Percentiles rank a stretch among this genome's conserved stretches.
These are phyloP conservation scores for Willaertia magna DNA, from an alignment of 208 protist species.

Conservation along the genomic window DNA sequence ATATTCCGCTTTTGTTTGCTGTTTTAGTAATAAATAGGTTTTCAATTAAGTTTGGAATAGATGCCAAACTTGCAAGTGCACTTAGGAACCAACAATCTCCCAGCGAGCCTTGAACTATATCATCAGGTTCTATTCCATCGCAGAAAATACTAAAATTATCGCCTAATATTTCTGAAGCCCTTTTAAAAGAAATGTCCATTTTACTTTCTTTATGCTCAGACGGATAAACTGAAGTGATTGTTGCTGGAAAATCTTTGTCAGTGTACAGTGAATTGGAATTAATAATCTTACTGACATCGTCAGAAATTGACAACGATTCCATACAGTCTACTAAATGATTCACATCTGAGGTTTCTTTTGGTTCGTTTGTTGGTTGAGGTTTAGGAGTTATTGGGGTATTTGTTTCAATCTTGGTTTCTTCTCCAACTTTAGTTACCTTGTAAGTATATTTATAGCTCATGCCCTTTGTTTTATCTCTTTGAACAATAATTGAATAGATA, in stretches of 20 bases:
- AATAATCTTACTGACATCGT: neutral
- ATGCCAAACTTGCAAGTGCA: neutral
- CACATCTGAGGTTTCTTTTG: neutral
- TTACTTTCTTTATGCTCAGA: neutral
- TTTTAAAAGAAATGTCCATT: neutral
- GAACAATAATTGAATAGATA: neutral
- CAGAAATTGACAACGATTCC: neutral
- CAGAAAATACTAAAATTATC: neutral
- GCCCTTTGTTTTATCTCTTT: neutral
- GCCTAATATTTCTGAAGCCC: neutral
- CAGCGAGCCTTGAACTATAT: neutral
- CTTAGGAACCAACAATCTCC: neutral
- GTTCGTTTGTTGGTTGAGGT: neutral
- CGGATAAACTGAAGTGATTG: neutral
- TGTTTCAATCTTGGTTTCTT: neutral
- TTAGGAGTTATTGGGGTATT: neutral
- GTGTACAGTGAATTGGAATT: neutral
- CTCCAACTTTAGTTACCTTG: neutral
- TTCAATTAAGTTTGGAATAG: neutral
- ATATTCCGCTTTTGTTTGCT: neutral
- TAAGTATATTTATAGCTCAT: neutral
- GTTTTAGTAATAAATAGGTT: neutral
- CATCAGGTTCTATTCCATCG: neutral
- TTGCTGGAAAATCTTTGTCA: neutral
- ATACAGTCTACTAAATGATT: neutral